Evolutionary conservation across 176 grass and related monocot genomes (phyloP).

Genomic region (Oryza meridionalis): DNA sequence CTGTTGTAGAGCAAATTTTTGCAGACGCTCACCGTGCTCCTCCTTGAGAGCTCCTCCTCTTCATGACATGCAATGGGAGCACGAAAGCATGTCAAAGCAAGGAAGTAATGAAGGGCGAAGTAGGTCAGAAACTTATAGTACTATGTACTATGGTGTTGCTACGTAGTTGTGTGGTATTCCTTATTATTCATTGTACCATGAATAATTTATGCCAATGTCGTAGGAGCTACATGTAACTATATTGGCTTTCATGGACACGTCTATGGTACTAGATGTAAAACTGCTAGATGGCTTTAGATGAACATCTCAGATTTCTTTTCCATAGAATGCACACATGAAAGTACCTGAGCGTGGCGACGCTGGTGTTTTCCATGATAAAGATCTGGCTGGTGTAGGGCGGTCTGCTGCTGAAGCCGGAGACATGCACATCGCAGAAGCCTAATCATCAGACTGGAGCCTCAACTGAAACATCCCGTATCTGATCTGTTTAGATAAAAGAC

Average conservation of each 20-base stretch:
- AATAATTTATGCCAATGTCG: slow-evolving; percentile 25
- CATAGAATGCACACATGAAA: neutral
- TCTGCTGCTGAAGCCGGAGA: neutral
- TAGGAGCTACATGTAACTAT: slow-evolving; percentile 3
- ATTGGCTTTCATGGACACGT: slow-evolving; percentile 13
- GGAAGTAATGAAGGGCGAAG: neutral
- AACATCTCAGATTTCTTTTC: neutral
- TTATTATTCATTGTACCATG: slow-evolving; percentile 9
- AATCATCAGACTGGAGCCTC: neutral
- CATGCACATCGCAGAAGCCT: neutral
- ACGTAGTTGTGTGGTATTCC: slow-evolving; percentile 4
- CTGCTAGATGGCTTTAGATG: neutral
- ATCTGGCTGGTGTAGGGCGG: too few relatives aligned
- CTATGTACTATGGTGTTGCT: neutral
- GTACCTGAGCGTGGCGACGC: neutral
- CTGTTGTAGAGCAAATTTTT: slow-evolving; percentile 24
- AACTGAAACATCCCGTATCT: neutral
- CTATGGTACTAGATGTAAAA: neutral
- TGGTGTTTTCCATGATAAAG: too few relatives aligned
- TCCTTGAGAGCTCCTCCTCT: slow-evolving; percentile 10
- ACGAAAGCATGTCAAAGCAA: neutral
- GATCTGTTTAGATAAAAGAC: too few relatives aligned
- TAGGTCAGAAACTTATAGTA: neutral
- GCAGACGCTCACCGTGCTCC: neutral
- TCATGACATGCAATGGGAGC: neutral